A percentile compares a stretch with the other conserved stretches of the same genome.
phyloP scores from a whole-genome alignment of 495 filamentous ascomycete species.

The Hypomontagnella monticulosa region DNA sequence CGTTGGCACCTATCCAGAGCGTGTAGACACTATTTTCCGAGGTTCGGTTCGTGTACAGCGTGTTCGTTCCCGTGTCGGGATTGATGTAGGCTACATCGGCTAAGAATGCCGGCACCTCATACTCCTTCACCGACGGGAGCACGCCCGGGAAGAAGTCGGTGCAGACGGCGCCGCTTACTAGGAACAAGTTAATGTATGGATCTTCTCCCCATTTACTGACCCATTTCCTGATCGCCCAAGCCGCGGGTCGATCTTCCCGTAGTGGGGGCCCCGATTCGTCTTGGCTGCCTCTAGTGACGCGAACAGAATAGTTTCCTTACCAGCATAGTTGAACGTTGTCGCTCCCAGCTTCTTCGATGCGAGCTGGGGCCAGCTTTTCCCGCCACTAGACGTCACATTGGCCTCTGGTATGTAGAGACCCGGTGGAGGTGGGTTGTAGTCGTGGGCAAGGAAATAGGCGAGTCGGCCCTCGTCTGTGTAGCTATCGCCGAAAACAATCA shows the following conservation, averaged over 20 bases:
- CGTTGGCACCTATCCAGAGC: conserved; percentile 84
- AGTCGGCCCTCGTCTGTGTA: conserved; percentile 77
- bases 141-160: conserved; percentile 68
- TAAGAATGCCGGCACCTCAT: conserved; percentile 75
- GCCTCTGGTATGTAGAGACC: conserved; percentile 59
- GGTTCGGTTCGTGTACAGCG: conserved; percentile 61
- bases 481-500: conserved; percentile 71
- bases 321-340: conserved; percentile 76
- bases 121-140: conserved; percentile 71
- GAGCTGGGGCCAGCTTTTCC: conserved; percentile 73
- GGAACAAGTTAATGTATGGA: neutral
- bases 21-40: conserved; percentile 71
- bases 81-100: conserved; percentile 62
- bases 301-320: conserved; percentile 14
- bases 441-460: conserved; percentile 65
- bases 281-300: neutral
- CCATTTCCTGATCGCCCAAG: too few species aligned
- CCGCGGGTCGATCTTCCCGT: too few species aligned
- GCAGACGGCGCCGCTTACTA: conserved; percentile 72
- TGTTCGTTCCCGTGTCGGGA: conserved; percentile 48
- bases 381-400: conserved; percentile 66
- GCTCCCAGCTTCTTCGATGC: conserved; percentile 64
- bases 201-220: too few species aligned
- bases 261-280: too few species aligned
- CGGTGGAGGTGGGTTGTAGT: conserved; percentile 67